A percentile compares a stretch with the other conserved stretches of the same genome.
These are phyloP conservation scores for Exophiala lecanii-corni DNA, from an alignment of 2,329 filamentous ascomycete species.

Conservation along the genomic window DNA sequence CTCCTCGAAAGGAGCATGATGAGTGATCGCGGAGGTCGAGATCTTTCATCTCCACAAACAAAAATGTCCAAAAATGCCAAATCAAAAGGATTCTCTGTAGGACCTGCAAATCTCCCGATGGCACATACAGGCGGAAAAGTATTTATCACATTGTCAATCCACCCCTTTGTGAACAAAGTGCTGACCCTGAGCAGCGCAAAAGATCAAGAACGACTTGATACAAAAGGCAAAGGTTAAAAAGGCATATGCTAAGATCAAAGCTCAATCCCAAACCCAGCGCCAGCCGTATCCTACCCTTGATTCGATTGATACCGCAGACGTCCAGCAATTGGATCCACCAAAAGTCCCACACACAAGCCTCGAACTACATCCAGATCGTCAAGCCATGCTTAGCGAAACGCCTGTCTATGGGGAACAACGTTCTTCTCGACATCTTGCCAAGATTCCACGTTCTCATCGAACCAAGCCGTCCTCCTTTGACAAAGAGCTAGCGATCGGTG, in stretches of 20 bases:
- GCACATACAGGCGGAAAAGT: slow-evolving; percentile 79
- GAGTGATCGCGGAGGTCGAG: no score
- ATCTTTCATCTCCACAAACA: no score
- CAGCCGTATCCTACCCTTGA: slow-evolving; percentile 26
- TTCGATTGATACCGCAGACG: slow-evolving; percentile 22
- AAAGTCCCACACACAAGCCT: slow-evolving; percentile 35
- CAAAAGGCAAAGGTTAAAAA: slow-evolving; percentile 92
- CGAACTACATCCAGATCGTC: slow-evolving; percentile 58
- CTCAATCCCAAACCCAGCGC: slow-evolving; percentile 45
- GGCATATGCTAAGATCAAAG: slow-evolving; percentile 82
- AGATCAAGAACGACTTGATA: slow-evolving; percentile 85
- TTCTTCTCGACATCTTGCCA: slow-evolving; percentile 24
- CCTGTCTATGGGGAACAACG: slow-evolving; percentile 25
- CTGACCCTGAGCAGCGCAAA: slow-evolving; percentile 56
- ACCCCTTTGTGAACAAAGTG: neutral
- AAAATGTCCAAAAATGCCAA: slow-evolving; percentile 41
- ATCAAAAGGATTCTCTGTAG: slow-evolving; percentile 75
- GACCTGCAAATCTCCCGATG: slow-evolving; percentile 89
- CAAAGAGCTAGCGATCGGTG: slow-evolving; percentile 65
- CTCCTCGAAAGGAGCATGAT: no score
- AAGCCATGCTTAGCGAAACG: slow-evolving; percentile 53
- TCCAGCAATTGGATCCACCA: slow-evolving; percentile 6
- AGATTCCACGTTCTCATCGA: slow-evolving; percentile 26
- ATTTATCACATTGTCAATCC: no score
- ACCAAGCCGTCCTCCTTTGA: slow-evolving; percentile 52